phyloP scores from a whole-genome alignment of 768 basidiomycete genomes.

The Leucosporidium yakuticum region DNA sequence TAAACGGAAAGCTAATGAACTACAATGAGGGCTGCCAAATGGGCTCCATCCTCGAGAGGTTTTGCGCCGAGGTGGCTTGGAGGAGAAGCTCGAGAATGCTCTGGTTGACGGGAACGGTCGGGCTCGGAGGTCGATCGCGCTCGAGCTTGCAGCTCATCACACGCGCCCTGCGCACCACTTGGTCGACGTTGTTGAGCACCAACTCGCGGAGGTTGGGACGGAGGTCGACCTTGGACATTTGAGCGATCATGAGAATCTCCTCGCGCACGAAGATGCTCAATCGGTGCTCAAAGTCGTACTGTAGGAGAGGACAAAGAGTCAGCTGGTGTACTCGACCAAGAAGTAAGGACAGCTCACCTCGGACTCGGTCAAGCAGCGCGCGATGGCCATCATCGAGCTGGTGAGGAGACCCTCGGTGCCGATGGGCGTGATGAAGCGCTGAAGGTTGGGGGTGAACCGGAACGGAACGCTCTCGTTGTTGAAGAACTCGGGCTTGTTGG shows the following conservation, averaged over 20 bases:
- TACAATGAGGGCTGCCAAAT: slow-evolving; percentile 74
- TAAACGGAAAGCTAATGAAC: too few relatives aligned
- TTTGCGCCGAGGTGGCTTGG: slow-evolving; percentile 75
- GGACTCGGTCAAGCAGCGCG: slow-evolving; percentile 79
- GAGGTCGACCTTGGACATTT: slow-evolving; percentile 53
- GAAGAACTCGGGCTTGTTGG: slow-evolving; percentile 57
- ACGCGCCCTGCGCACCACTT: slow-evolving; percentile 72
- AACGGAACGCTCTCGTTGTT: slow-evolving; percentile 88
- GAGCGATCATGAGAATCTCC: slow-evolving; percentile 72
- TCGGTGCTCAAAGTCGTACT: slow-evolving; percentile 90
- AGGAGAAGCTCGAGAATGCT: slow-evolving; percentile 77
- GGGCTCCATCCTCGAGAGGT: slow-evolving; percentile 79
- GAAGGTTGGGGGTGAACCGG: slow-evolving; percentile 94
- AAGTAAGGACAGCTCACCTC: slow-evolving; percentile 55
- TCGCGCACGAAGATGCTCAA: slow-evolving; percentile 87
- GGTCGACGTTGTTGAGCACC: slow-evolving; percentile 57
- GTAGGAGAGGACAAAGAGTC: slow-evolving; percentile 11
- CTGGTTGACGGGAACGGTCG: slow-evolving; percentile 51
- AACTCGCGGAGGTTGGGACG: slow-evolving; percentile 46
- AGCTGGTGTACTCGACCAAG: not conserved
- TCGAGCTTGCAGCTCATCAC: slow-evolving; percentile 79
- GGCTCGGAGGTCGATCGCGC: slow-evolving; percentile 53
- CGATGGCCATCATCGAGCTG: slow-evolving; percentile 82
- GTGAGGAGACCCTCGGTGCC: slow-evolving; percentile 85
- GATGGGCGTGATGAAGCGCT: slow-evolving; percentile 80